A percentile compares a stretch with the other conserved stretches of the same genome.
phyloP scores from a whole-genome alignment of 2,329 filamentous ascomycete genomes.

The Pyrenophora tritici-repentis region DNA sequence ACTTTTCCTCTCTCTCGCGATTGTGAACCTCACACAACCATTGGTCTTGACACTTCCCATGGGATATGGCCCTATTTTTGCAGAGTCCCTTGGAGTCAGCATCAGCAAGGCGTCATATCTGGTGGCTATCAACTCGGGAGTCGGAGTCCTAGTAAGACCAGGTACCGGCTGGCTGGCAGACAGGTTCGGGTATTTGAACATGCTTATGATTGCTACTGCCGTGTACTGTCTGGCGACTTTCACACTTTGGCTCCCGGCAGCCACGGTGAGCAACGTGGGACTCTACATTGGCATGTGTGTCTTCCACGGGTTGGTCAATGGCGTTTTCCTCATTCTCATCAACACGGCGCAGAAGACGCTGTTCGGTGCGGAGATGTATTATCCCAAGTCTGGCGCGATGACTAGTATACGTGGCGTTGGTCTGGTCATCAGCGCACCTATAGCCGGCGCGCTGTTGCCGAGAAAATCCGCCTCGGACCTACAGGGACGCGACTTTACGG shows the following conservation, averaged over 20 bases:
- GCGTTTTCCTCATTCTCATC: constrained; percentile 23
- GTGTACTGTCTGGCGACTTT: constrained; percentile 22
- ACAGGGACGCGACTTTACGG: constrained; percentile 15
- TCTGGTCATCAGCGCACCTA: constrained; percentile 23
- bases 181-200: constrained; percentile 55
- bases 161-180: constrained; percentile 54
- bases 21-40: constrained; percentile 47
- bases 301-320: constrained; percentile 25
- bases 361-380: constrained; percentile 31
- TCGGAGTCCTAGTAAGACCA: constrained; percentile 54
- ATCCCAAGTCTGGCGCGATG: constrained; percentile 25
- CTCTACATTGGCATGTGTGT: constrained; percentile 28
- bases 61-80: constrained; percentile 57
- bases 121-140: constrained; percentile 53
- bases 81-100: constrained; percentile 51
- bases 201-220: constrained; percentile 48
- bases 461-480: constrained; percentile 16
- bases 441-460: constrained; percentile 27
- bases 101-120: constrained; percentile 51
- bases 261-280: constrained; percentile 9
- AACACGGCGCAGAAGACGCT: constrained; percentile 24
- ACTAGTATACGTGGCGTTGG: constrained; percentile 27
- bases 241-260: constrained; percentile 26
- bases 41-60: constrained; percentile 55
- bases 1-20: constrained; percentile 50